Evolutionary conservation across 2,329 filamentous ascomycete genomes (phyloP).

Genomic region (Claviceps pusilla): DNA sequence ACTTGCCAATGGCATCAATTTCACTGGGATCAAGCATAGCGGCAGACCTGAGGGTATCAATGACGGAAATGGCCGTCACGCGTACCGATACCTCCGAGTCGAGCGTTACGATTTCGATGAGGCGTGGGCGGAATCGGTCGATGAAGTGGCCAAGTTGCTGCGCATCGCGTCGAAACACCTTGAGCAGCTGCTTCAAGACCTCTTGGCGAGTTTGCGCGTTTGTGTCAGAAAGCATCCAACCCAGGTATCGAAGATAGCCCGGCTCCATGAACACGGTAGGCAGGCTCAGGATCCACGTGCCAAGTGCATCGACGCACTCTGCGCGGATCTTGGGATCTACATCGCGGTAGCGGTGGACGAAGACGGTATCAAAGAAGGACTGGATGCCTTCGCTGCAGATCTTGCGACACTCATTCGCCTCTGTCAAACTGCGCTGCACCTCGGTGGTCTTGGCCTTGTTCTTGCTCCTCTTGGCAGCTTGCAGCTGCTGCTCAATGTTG

Average conservation of each 20-base stretch:
- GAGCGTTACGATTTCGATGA: slow-evolving; percentile 83
- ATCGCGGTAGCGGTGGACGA: slow-evolving; percentile 90
- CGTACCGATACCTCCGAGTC: slow-evolving; percentile 74
- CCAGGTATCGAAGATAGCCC: slow-evolving; percentile 78
- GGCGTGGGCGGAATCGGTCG: slow-evolving; percentile 70
- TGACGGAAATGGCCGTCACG: slow-evolving; percentile 62
- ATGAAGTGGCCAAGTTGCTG: slow-evolving; percentile 84
- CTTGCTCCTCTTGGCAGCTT: slow-evolving; percentile 55
- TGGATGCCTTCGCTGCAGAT: slow-evolving; percentile 57
- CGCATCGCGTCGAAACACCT: slow-evolving; percentile 65
- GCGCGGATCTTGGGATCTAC: slow-evolving; percentile 77
- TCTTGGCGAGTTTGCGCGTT: slow-evolving; percentile 63
- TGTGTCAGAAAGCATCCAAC: slow-evolving; percentile 85
- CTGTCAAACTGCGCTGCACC: slow-evolving; percentile 56
- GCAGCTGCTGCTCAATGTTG: slow-evolving; percentile 62
- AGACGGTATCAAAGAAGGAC: slow-evolving; percentile 83
- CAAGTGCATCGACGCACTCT: slow-evolving; percentile 76
- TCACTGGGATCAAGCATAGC: slow-evolving; percentile 84
- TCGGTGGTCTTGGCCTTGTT: slow-evolving; percentile 67
- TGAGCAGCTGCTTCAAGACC: slow-evolving; percentile 67
- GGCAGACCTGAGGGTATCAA: slow-evolving; percentile 67
- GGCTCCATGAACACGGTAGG: slow-evolving; percentile 84
- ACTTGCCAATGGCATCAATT: slow-evolving; percentile 71
- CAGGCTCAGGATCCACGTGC: slow-evolving; percentile 73
- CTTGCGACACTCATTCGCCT: slow-evolving; percentile 55